Evolutionary conservation across 176 grass and related monocot species (phyloP).

Genomic region (Poa pratensis): DNA sequence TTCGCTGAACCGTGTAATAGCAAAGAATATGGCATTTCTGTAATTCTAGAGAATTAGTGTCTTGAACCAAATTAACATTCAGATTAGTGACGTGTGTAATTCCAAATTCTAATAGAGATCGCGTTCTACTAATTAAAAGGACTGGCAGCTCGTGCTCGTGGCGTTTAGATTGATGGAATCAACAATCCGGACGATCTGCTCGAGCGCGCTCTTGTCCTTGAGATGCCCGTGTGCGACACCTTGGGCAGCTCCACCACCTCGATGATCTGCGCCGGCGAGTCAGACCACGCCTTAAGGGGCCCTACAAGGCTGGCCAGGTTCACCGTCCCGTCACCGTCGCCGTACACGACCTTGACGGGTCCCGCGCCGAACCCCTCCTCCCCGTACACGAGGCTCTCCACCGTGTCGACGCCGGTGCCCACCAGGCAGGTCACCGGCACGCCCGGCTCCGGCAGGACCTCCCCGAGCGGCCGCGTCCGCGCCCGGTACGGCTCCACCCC

Average conservation of each 20-base stretch:
- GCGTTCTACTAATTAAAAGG: no score
- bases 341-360: constrained; percentile 58
- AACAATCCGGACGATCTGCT: constrained; percentile 58
- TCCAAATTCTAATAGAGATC: no score
- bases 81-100: no score
- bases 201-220: constrained; percentile 55
- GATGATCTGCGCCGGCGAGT: constrained; percentile 51
- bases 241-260: constrained; percentile 70
- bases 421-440: constrained; percentile 75
- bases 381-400: constrained; percentile 59
- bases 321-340: constrained; percentile 82
- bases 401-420: constrained; percentile 63
- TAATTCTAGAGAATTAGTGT: no score
- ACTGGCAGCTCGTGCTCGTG: constrained; percentile 10
- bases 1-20: no score
- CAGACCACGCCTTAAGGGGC: constrained; percentile 66
- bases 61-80: no score
- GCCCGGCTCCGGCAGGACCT: constrained; percentile 63
- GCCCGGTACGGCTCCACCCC: constrained; percentile 63
- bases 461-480: constrained; percentile 57
- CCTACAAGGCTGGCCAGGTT: constrained; percentile 69
- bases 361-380: constrained; percentile 51
- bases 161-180: constrained; percentile 57
- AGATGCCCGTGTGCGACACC: constrained; percentile 74
- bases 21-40: no score